Percentiles rank a stretch among this genome's conserved stretches.
Evolutionary conservation across 352 stramenopile species (phyloP).

Genomic region (Phytophthora tubulina): DNA sequence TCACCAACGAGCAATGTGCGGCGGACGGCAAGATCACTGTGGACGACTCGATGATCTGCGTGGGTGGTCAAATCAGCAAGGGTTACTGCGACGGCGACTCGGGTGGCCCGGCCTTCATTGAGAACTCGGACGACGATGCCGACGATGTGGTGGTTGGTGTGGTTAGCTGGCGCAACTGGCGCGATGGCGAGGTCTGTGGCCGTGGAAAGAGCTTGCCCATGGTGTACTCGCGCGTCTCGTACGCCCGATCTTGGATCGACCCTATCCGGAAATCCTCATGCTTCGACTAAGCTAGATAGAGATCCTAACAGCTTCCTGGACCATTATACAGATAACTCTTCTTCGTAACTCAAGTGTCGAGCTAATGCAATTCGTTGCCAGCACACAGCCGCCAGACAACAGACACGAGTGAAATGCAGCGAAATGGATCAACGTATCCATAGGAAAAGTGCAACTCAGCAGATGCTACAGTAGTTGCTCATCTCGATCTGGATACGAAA

Average conservation of each 20-base stretch:
- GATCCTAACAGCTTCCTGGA: not conserved
- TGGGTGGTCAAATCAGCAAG: constrained; percentile 52
- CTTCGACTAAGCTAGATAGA: constrained; percentile 31
- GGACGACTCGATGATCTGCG: constrained; percentile 67
- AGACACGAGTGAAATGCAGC: no score
- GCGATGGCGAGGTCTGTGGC: constrained; percentile 59
- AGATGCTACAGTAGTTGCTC: no score
- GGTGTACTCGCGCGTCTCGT: constrained; percentile 65
- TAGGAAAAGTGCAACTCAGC: no score
- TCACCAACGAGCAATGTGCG: constrained; percentile 52
- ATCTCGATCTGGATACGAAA: no score
- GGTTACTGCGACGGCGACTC: constrained; percentile 73
- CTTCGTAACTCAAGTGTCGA: no score
- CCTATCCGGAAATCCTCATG: constrained; percentile 37
- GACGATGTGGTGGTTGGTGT: constrained; percentile 60
- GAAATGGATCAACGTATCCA: no score
- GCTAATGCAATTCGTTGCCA: no score
- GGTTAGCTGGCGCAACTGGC: constrained; percentile 62
- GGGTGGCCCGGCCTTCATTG: constrained; percentile 56
- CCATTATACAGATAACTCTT: constrained; percentile 19
- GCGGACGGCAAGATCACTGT: constrained; percentile 31
- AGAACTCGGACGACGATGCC: constrained; percentile 34
- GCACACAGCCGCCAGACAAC: no score
- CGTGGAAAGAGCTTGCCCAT: constrained; percentile 54
- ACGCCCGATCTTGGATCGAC: constrained; percentile 57